Conservation (phyloP, 2,329 filamentous ascomycete genomes). For the Colletotrichum salicis region DNA sequence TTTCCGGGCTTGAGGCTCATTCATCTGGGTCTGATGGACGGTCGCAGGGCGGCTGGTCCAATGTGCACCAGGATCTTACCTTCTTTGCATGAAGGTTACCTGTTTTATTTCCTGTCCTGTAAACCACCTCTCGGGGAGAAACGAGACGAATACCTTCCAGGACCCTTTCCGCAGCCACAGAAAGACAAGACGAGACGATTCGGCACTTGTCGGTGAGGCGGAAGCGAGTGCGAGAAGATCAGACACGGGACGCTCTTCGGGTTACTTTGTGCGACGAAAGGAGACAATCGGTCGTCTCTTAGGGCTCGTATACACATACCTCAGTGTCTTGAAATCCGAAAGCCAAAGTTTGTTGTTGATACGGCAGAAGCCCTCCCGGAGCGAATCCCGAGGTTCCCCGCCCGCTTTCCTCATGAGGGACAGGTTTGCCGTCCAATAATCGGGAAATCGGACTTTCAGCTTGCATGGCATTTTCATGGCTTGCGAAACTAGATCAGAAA, state of each 20-base stretch:
- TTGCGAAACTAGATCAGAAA: neutral
- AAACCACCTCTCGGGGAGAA: neutral
- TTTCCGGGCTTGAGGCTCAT: conserved; percentile 23
- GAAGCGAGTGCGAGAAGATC: neutral
- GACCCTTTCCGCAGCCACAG: neutral
- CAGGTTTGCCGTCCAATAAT: neutral
- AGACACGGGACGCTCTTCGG: neutral
- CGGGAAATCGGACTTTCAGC: neutral
- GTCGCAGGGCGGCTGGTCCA: conserved; percentile 9
- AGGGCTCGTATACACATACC: no score
- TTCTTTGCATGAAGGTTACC: no score
- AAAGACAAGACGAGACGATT: neutral
- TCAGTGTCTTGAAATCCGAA: neutral
- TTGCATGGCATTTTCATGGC: neutral
- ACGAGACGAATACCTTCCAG: neutral
- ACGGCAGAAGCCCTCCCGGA: neutral
- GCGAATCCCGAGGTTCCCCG: neutral
- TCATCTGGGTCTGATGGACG: conserved; percentile 20
- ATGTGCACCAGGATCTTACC: conserved; percentile 4
- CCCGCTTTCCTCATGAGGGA: neutral
- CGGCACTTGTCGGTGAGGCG: conserved; percentile 10
- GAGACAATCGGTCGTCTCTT: neutral
- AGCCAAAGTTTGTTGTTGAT: neutral
- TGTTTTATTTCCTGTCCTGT: neutral
- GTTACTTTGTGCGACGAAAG: neutral